These are phyloP conservation scores for Heimioporus sp. DNA, from an alignment of 768 basidiomycete genomes.

Conservation along the genomic window DNA sequence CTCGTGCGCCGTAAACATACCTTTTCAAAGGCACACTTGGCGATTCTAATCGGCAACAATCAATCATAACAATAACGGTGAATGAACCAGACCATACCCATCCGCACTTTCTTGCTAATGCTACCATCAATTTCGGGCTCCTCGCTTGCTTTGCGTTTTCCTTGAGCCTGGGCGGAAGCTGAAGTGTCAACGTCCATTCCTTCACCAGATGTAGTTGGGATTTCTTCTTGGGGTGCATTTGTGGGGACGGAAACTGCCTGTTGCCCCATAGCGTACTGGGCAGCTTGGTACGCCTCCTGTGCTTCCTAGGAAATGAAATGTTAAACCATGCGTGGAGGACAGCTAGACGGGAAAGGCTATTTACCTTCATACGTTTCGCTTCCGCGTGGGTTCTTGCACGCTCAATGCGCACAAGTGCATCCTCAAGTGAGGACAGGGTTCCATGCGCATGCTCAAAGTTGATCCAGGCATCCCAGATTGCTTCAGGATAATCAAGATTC, in stretches of 20 bases:
- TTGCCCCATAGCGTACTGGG: conserved; percentile 43
- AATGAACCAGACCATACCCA: conserved; percentile 43
- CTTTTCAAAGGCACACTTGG: conserved; percentile 55
- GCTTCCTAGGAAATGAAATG: conserved; percentile 47
- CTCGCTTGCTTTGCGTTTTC: conserved; percentile 68
- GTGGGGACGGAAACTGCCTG: conserved; percentile 31
- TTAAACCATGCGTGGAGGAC: neutral
- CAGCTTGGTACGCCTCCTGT: conserved; percentile 54
- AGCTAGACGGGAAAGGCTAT: conserved; percentile 7
- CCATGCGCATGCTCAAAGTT: conserved; percentile 88
- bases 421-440: conserved; percentile 60
- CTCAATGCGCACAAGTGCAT: conserved; percentile 60
- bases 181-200: conserved; percentile 44
- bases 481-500: conserved; percentile 93
- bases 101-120: conserved; percentile 61
- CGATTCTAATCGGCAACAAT: conserved; percentile 34
- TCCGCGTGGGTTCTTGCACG: conserved; percentile 65
- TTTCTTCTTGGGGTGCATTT: neutral
- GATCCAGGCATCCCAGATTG: conserved; percentile 87
- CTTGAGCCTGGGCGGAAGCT: conserved; percentile 37
- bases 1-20: conserved; percentile 30
- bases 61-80: neutral
- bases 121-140: conserved; percentile 31
- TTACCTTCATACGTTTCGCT: conserved; percentile 59
- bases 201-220: conserved; percentile 1